A percentile compares a stretch with the other conserved stretches of the same genome.
These are phyloP conservation scores for Ogataea wickerhamii DNA, from an alignment of 805 yeast genomes.

Conservation along the genomic window DNA sequence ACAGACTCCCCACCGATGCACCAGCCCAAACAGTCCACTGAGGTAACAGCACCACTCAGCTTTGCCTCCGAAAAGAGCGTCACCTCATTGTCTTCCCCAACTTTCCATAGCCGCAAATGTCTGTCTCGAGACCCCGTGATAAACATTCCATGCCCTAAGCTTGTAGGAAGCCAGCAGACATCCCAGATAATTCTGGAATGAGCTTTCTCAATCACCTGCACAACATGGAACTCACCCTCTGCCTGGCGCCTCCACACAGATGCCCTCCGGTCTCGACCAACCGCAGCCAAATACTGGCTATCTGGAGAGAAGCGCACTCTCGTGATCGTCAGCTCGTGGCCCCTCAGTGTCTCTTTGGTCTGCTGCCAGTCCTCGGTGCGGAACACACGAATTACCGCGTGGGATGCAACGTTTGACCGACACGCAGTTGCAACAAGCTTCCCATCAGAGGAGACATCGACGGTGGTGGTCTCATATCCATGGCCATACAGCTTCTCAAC, in stretches of 20 bases:
- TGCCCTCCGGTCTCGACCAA: constrained; percentile 86
- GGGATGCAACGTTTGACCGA: constrained; percentile 75
- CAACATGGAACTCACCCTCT: constrained; percentile 25
- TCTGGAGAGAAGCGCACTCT: constrained; percentile 72
- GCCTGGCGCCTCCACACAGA: constrained; percentile 60
- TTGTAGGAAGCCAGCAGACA: constrained; percentile 75
- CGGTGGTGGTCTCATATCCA: constrained; percentile 86
- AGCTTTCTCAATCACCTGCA: constrained; percentile 54
- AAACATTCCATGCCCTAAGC: constrained; percentile 42
- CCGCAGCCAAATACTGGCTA: constrained; percentile 62
- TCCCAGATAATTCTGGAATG: constrained; percentile 96
- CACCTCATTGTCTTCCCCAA: constrained; percentile 21
- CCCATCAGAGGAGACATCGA: constrained; percentile 66
- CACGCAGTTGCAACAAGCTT: constrained; percentile 83
- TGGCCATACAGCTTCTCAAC: constrained; percentile 94
- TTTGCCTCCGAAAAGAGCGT: constrained; percentile 40
- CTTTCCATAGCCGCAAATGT: constrained; percentile 64
- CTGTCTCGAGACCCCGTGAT: constrained; percentile 88
- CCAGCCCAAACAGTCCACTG: constrained; percentile 48
- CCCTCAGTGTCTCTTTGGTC: constrained; percentile 57
- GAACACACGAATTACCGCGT: constrained; percentile 82
- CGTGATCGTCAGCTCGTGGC: constrained; percentile 84
- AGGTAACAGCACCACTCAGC: constrained; percentile 58
- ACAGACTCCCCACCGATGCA: constrained; percentile 32
- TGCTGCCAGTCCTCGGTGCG: constrained; percentile 55